Conservation (phyloP, 1,284 basidiomycete genomes). For the Malassezia arunalokei region DNA sequence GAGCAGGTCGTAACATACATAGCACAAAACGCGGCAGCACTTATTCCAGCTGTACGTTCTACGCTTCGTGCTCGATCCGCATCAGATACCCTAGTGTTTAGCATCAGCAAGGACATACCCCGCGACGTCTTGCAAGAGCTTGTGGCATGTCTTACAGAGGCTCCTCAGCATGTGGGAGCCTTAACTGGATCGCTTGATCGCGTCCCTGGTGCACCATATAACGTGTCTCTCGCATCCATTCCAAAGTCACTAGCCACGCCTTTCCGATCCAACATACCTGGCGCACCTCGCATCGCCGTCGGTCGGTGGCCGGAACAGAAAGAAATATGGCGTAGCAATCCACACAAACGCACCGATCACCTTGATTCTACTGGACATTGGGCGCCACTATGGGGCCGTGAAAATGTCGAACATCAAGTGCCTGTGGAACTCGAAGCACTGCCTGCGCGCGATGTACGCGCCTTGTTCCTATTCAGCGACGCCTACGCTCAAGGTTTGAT, state of each 20-base stretch:
- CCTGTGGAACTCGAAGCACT: constrained; percentile 18
- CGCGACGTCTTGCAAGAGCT: constrained; percentile 20
- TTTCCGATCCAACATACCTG: constrained; percentile 29
- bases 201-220: constrained; percentile 16
- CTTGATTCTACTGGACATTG: constrained; percentile 24
- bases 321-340: constrained; percentile 24
- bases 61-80: constrained; percentile 1
- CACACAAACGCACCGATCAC: constrained; percentile 20
- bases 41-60: background rate
- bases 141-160: constrained; percentile 18
- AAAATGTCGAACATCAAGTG: constrained; percentile 26
- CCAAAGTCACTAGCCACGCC: constrained; percentile 21
- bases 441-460: constrained; percentile 44
- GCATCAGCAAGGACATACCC: constrained; percentile 30
- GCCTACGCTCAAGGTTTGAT: constrained; percentile 55
- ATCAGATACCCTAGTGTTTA: constrained; percentile 16
- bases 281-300: constrained; percentile 24
- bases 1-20: background rate
- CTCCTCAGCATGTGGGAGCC: constrained; percentile 10
- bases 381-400: constrained; percentile 33
- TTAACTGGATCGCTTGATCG: constrained; percentile 19
- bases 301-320: constrained; percentile 32
- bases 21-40: background rate
- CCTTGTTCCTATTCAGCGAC: constrained; percentile 58
- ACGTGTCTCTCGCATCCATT: constrained; percentile 24